phyloP scores from a whole-genome alignment of 805 yeast genomes.

The Lipomyces chichibuensis region DNA sequence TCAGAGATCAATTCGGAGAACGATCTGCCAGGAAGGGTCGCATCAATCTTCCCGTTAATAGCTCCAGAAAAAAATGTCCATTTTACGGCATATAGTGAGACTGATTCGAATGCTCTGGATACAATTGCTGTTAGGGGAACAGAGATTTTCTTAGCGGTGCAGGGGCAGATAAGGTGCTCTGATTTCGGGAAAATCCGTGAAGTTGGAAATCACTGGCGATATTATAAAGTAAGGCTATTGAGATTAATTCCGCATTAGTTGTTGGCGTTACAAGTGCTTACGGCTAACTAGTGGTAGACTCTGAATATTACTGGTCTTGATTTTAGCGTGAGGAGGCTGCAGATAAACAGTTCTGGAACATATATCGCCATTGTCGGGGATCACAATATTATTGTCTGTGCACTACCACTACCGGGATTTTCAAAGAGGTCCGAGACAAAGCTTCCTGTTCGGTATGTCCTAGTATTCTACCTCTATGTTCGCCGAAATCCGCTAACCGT shows the following conservation, averaged over 20 bases:
- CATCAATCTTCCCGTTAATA: neutral
- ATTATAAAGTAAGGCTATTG: slow-evolving; percentile 20
- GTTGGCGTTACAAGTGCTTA: neutral
- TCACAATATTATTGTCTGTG: slow-evolving; percentile 12
- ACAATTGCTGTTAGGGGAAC: slow-evolving; percentile 27
- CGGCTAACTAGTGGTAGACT: slow-evolving; percentile 7
- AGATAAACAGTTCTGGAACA: slow-evolving; percentile 31
- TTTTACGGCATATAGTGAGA: neutral
- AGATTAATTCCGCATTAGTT: neutral
- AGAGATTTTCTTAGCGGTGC: slow-evolving; percentile 24
- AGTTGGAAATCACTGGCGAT: neutral
- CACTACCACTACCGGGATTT: slow-evolving; percentile 29
- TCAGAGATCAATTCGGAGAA: neutral
- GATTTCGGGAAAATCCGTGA: slow-evolving; percentile 22
- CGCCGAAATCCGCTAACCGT: neutral
- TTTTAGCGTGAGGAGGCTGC: slow-evolving; percentile 25
- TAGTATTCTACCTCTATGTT: neutral
- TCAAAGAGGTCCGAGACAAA: slow-evolving; percentile 14
- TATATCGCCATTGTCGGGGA: slow-evolving; percentile 34
- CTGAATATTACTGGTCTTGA: slow-evolving; percentile 20
- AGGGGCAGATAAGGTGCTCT: slow-evolving; percentile 25
- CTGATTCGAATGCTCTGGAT: slow-evolving; percentile 3
- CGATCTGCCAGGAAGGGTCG: neutral
- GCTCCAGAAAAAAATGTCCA: neutral
- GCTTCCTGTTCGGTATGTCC: slow-evolving; percentile 18